phyloP scores from a whole-genome alignment of 176 grass and related monocot genomes.

The Aegilops umbellulata region DNA sequence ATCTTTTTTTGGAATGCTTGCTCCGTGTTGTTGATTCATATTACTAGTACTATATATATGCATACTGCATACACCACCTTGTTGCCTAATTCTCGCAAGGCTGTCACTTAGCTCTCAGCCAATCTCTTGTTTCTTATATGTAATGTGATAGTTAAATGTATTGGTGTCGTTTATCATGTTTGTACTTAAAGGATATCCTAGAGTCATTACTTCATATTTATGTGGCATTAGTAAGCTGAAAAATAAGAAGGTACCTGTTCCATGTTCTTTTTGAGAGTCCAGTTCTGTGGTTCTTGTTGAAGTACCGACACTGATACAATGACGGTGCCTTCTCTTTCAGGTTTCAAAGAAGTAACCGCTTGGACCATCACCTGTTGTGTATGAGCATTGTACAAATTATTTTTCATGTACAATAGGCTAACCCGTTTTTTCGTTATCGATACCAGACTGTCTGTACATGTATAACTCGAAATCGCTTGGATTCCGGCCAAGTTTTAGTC shows the following conservation, averaged over 20 bases:
- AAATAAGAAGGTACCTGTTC: background rate
- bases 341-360: constrained; percentile 42
- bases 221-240: background rate
- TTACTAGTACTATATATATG: background rate
- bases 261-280: background rate
- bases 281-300: background rate
- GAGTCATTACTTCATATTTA: background rate
- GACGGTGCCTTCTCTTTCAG: constrained; percentile 8
- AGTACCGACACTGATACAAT: background rate
- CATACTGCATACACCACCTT: background rate
- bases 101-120: background rate
- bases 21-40: background rate
- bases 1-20: background rate
- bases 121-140: background rate
- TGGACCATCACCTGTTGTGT: constrained; percentile 25
- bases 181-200: background rate
- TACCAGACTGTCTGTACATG: constrained; percentile 25
- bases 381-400: constrained; percentile 45
- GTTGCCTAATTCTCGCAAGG: background rate
- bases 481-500: background rate
- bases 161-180: background rate
- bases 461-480: constrained; percentile 3
- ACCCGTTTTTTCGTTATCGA: constrained; percentile 25
- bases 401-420: constrained; percentile 48
- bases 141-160: background rate